These are phyloP conservation scores for Xylaria sp. DNA, from an alignment of 495 filamentous ascomycete genomes.

Conservation along the genomic window DNA sequence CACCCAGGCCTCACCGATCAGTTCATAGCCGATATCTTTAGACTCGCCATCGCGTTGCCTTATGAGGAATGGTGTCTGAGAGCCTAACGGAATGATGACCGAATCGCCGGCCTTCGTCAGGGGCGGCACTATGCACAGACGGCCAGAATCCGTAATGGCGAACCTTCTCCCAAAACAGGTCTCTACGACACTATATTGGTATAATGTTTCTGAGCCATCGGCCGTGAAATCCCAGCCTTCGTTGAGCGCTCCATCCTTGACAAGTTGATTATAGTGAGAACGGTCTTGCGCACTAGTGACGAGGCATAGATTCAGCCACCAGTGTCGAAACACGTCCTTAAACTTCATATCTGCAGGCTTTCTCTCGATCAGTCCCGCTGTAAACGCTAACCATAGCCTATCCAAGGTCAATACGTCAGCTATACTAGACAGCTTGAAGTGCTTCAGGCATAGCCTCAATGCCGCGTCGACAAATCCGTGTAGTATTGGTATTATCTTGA, in stretches of 20 bases:
- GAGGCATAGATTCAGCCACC: neutral
- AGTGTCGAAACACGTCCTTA: conserved; percentile 6
- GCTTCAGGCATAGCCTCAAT: neutral
- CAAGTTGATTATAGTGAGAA: neutral
- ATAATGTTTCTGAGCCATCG: neutral
- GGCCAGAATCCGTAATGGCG: neutral
- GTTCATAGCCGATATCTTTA: neutral
- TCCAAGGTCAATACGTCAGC: neutral
- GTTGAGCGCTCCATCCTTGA: neutral
- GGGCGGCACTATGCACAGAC: conserved; percentile 13
- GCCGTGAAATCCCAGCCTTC: neutral
- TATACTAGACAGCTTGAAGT: neutral
- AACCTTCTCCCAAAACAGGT: conserved; percentile 5
- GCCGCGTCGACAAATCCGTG: conserved; percentile 2
- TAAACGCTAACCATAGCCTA: neutral
- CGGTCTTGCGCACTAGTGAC: neutral
- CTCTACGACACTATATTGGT: conserved; percentile 9
- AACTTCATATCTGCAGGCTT: neutral
- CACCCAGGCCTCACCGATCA: conserved; percentile 1
- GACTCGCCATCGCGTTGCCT: neutral
- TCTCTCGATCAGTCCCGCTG: neutral
- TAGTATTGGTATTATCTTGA: neutral
- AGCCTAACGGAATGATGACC: conserved; percentile 9
- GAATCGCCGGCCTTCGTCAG: conserved; percentile 9
- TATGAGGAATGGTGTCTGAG: conserved; percentile 19